Base-by-base conservation (phyloP, 2,329 filamentous ascomycete genomes). In the Aspergillus costaricaensis region DNA sequence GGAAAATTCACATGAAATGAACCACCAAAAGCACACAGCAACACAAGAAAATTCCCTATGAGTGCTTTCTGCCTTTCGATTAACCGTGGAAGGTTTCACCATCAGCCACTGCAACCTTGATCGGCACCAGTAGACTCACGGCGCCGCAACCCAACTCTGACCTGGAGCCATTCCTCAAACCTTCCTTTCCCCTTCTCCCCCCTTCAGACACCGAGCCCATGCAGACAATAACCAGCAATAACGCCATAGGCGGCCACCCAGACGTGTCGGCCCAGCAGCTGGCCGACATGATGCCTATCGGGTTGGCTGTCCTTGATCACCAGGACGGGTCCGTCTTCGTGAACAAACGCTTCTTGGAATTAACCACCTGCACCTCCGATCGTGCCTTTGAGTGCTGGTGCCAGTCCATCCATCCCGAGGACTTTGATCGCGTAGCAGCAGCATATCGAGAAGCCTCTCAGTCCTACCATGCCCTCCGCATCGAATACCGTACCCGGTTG, bases 231-330 rank as follows among this genome's bases (percentile, higher is more conserved):
- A n/a, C 2, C 9, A 10, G 47, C 5, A 12, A n/a, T 15, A 17
- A 10, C 10, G 4, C 14, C 9, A 10, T 17, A 7, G 15, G 15
- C 2, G n/a, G 47, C 25, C 23, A 50, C 3, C 47, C 15, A 6
- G 9, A n/a, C 7, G 47, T 50, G 47, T 64, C 68, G 7, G 69
- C 69, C 12, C 65, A 72, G 41, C 61, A 72, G 55, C 65, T 72
- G 44, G 69, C 67, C n/a, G 67, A 72, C 52, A 63, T 69, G 1
- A 55, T 71, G 3, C 70, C 70, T 5, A 64, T 55, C 36, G 68
- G 68, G 5, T 25, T 71, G 17, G 68, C 65, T 1, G 63, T 72
- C 21, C 52, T 71, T 39, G 64, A 66, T 51, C 36, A 63, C 17
- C 44, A 47, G 51, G 65, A 71, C 30, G 56, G 67, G 25, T 30